Evolutionary conservation across 139 green algal species (phyloP), one percentile per base, ranked within the genome.

Genomic region (Coelastrella sp.): DNA sequence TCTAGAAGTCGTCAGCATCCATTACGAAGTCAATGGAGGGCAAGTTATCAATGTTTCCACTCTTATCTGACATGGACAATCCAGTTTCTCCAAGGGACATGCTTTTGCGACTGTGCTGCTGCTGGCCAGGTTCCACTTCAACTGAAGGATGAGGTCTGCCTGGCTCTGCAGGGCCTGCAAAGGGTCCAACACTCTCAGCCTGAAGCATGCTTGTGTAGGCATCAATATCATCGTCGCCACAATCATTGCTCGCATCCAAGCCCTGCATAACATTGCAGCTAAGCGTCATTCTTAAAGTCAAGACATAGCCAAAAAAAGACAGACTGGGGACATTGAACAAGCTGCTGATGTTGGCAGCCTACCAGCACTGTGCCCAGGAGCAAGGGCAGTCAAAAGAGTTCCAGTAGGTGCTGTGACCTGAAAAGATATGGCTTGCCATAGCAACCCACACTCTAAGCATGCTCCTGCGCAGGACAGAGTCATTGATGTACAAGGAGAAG

Each of bases 1-100:
- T 40, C 40, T 30, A 80, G 48, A 80, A 80, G 72, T 80, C 72
- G 34, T 80, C 72, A 50, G 30, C 48, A 48, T 80, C 72, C 38
- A 67, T 41, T 30, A 62, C 51, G 25, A 80, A 50, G 48, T 66
- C 72, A 25, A 30, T 48, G 11, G 71, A 64, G 17, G 32, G 15
- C 45, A 80, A 32, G 35, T 74, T n/a, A 3, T 32, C 41, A 41
- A 62, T 62, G 71, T 57, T 43, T 45, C 72, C 45, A 11, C 27
- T 41, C 23, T 48, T 66, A 32, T 80, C 72, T 7, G 27, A 43
- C 32, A 45, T 2, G 45, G 72, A 66, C 27, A 64, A 17, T 25
- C 45, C 72, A 17, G 72, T 67, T 17, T 79, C 72, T 34, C 25
- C 43, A 27, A 64, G 19, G 15, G 25, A 25, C 48, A 80, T 80